Evolutionary conservation across 2,329 filamentous ascomycete genomes (phyloP), one percentile per base, ranked within the genome.

Genomic region (Macrophomina phaseolina): DNA sequence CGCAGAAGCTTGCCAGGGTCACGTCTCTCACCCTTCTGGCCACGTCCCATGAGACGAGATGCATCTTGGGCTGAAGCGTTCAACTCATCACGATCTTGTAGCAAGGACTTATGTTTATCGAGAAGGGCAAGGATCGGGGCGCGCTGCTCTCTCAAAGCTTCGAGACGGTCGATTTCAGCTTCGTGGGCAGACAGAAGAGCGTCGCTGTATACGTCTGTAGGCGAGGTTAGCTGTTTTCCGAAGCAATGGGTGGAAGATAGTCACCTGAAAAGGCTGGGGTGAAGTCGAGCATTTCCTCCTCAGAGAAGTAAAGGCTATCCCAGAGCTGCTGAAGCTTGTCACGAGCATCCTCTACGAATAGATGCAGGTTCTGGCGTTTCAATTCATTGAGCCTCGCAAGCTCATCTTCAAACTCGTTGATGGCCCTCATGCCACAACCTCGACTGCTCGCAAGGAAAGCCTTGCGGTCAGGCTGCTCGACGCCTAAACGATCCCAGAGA

Each of bases 211-310:
- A 97, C 94, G 76, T 98, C 95, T 11, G 72, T 71, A 28, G 5
- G 3, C 16, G 28, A 28, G 63, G 66, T 72, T 55, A 73, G 68
- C 23, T 42, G 30, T 9, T 28, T 49, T n/a, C 23, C 16, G 40
- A 0, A 28, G 3, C 2, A 4, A 45, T 11, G 16, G 3, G 12
- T 16, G 34, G 16, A 30, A n/a, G 40, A 58, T 30, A 67, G 74
- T 62, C 68, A 78, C 77, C 77, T 53, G 93, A 97, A 77, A 98
- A 98, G 49, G 94, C 95, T 0, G 96, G 95, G 0, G 94, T 95
- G 73, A 99, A 99, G 71, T 97, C 94, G 66, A 98, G 87, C 94
- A 98, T 98, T 81, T 99, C 95, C 74, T 99, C 95, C 76, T 99
- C 95, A 0, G 92, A 97, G 75, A 96, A 94, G 82, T 95, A 98